Base-by-base conservation (phyloP, 73 alveolate species). In the Urostyla sp. region DNA sequence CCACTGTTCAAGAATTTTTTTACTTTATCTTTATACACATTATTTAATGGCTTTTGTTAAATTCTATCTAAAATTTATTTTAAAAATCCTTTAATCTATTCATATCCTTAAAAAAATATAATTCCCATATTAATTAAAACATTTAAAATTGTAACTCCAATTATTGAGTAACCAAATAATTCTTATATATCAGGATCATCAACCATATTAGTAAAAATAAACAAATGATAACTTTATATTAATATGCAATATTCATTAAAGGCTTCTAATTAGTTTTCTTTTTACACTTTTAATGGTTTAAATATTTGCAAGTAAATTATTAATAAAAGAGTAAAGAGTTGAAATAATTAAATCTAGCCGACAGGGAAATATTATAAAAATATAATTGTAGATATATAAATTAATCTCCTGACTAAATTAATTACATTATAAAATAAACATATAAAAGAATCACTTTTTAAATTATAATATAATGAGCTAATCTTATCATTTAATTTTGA, bases 241-340 rank as follows among this genome's bases (percentile, higher is more conserved):
- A 69, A 16, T 10, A 69, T 69, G 44, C 83, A 69, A 20, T 31
- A 16, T 32, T 69, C 83, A 49, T 69, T 69, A 69, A 69, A 69
- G 5, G 5, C 7, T 26, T 63, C 79, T 11, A 63, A 11, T 43
- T 10, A 13, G 44, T 63, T 63, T 40, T 13, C 0, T 6, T n/a
- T 3, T 38, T 11, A 13, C 11, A 5, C 24, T 8, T 63, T 24
- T 21, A 37, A 38, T 21, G 79, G 79, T 23, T 40, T 38, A 7
- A 63, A 57, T 4, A n/a, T n/a, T 38, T 44, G 50, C 20, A 63
- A 4, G 36, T 38, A 63, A 10, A 40, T 34, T 24, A 28, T 28
- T 23, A 63, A n/a, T 6, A 63, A 20, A 21, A 63, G 1, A 38
- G 61, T 63, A 7, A 21, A 24, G 31, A 10, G 8, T 7, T 27